Evolutionary conservation across 2,329 filamentous ascomycete species (phyloP).

Genomic region (Cyclaneusma minus): DNA sequence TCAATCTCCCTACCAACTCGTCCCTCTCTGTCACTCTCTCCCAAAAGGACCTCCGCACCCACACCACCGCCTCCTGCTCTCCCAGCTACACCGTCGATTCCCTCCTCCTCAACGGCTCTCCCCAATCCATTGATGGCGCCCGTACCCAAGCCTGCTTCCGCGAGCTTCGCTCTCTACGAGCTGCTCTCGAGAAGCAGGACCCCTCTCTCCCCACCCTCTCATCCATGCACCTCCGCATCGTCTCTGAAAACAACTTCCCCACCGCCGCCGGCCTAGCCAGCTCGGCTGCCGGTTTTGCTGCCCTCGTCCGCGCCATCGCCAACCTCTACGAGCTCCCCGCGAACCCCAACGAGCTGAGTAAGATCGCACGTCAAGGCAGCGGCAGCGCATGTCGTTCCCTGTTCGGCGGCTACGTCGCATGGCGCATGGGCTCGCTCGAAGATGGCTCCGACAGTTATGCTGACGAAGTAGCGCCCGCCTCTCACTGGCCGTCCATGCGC

Average conservation of each 20-base stretch:
- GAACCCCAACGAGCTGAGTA: constrained; percentile 66
- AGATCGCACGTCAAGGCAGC: constrained; percentile 85
- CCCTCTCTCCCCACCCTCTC: constrained; percentile 70
- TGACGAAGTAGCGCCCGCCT: constrained; percentile 72
- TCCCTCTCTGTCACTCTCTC: constrained; percentile 94
- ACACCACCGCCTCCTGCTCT: constrained; percentile 90
- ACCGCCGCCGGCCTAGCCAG: constrained; percentile 81
- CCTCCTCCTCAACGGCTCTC: constrained; percentile 69
- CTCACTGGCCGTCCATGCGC: constrained; percentile 92
- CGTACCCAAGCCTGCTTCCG: constrained; percentile 91
- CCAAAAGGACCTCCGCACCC: constrained; percentile 82
- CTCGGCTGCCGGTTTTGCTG: constrained; percentile 54
- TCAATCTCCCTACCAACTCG: constrained; percentile 96
- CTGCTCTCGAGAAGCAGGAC: constrained; percentile 57
- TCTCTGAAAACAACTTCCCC: constrained; percentile 97
- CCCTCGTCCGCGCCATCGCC: constrained; percentile 70
- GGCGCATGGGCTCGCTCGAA: constrained; percentile 60
- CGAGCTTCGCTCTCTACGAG: constrained; percentile 65
- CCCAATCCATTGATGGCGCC: constrained; percentile 73
- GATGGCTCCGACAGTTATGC: constrained; percentile 83
- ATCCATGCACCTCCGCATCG: constrained; percentile 61
- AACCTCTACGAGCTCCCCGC: constrained; percentile 79
- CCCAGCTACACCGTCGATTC: constrained; percentile 46
- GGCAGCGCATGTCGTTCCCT: constrained; percentile 87
- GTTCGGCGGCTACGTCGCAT: constrained; percentile 92